Evolutionary conservation across 2,329 filamentous ascomycete genomes (phyloP), one percentile per base, ranked within the genome.

Genomic region (Aspergillus unguis): DNA sequence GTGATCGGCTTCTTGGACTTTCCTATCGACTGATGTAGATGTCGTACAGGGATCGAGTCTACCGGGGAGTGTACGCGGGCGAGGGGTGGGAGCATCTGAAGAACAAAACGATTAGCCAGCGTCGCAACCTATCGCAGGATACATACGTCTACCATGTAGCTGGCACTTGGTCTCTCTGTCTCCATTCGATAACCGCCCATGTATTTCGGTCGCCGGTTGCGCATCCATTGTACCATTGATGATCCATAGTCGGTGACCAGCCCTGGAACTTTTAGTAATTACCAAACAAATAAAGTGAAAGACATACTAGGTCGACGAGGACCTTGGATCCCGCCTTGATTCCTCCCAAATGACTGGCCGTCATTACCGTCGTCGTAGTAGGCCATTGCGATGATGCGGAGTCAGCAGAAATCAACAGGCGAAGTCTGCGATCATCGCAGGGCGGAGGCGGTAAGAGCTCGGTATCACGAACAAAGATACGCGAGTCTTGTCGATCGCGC

Each of bases 1-100:
- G 96, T 97, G 66, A 99, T 89, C 1, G 94, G 94, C 63, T 97
- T 94, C 67, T 96, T 95, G 65, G 95, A 92, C 69, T 99, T 99
- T 76, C 97, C 97, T 5, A 97, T 82, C 0, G 94, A 97, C n/a
- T 94, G 95, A 69, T 99, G 94, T 37, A 99, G 81, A 68, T 96
- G 92, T 64, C 94, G 92, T n/a, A 90, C 88, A 9, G 94, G 92
- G 42, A 99, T 88, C 1, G 90, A 88, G 69, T 96, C 91, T 53
- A 86, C 90, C 23, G 92, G 85, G 57, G 82, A 85, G 58, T 85
- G 81, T 48, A 85, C 77, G 67, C 89, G 82, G 33, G 89, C 91
- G 40, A 86, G 79, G 1, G 94, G 92, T 2, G 92, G 92, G 26
- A 95, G 79, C 84, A 97, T 92, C 89, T 94, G 63, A 26, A 27